Percentiles rank a stretch among this genome's conserved stretches.
Evolutionary conservation across 306 rosid genomes (phyloP).

Genomic region (Gynostemma pentaphyllum): DNA sequence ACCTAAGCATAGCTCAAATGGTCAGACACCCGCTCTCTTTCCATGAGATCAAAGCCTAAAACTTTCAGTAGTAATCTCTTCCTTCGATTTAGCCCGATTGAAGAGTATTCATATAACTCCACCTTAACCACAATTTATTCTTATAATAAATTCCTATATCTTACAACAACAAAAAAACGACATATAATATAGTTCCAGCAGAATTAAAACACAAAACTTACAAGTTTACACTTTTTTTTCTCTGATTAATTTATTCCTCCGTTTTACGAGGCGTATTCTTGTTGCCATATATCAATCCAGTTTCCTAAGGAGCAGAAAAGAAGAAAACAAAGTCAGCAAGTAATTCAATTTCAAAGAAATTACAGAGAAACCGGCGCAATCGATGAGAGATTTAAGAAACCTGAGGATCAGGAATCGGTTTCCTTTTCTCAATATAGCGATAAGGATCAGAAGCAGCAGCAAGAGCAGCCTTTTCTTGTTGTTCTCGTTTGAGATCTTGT

Average conservation of each 20-base stretch:
- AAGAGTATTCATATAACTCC: no score
- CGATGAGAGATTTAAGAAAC: conserved; percentile 9
- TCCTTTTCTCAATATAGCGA: conserved; percentile 65
- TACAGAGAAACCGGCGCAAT: neutral
- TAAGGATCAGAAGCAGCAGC: conserved; percentile 51
- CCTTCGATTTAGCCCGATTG: no score
- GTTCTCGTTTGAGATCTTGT: conserved; percentile 71
- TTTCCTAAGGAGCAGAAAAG: conserved; percentile 26
- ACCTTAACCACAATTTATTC: no score
- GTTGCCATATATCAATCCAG: conserved; percentile 72
- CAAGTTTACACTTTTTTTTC: neutral
- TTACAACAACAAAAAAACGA: no score
- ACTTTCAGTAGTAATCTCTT: no score
- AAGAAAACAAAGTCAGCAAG: neutral
- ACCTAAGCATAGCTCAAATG: no score
- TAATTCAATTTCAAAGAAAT: neutral
- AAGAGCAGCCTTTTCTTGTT: conserved; percentile 65
- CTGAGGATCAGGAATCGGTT: conserved; percentile 88
- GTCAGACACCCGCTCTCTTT: no score
- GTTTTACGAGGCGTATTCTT: conserved; percentile 29
- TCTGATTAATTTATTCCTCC: conserved; percentile 18
- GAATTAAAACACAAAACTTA: neutral
- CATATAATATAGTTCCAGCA: no score
- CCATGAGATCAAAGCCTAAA: no score
- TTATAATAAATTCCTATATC: no score